Conservation (phyloP, 306 rosid species). For the Gastrolobium bilobum region DNA sequence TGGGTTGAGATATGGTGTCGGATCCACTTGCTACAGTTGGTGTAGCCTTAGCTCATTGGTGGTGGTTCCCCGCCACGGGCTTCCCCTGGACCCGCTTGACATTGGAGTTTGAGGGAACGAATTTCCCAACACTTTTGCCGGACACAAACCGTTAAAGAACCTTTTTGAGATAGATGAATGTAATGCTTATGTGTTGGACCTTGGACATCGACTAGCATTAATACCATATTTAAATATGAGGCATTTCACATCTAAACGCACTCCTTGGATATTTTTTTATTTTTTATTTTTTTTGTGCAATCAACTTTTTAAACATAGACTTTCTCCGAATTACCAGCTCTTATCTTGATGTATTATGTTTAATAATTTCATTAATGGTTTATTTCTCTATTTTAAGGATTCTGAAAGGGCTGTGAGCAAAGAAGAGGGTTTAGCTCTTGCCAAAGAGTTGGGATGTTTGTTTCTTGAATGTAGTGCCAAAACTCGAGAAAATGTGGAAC, state of each 20-base stretch:
- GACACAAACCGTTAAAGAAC: background rate
- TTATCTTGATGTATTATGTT: constrained; percentile 1
- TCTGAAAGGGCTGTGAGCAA: constrained; percentile 88
- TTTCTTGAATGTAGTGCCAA: constrained; percentile 97
- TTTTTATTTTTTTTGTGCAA: background rate
- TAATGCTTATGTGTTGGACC: background rate
- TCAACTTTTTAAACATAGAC: background rate
- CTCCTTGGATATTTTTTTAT: background rate
- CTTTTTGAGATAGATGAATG: background rate
- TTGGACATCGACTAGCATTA: background rate
- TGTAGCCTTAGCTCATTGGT: too few relatives aligned
- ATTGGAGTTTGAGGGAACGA: too few relatives aligned
- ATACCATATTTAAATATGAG: background rate
- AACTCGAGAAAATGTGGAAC: constrained; percentile 90
- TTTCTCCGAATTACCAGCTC: background rate
- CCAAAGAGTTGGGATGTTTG: constrained; percentile 81
- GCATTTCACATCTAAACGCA: background rate
- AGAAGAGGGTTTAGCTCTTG: constrained; percentile 91
- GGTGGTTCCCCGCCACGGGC: too few relatives aligned
- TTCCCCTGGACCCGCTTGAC: too few relatives aligned
- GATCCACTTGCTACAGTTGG: too few relatives aligned
- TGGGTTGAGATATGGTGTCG: too few relatives aligned
- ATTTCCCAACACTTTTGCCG: too few relatives aligned
- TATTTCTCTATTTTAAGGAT: constrained; percentile 60
- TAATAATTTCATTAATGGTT: background rate